These are phyloP conservation scores for Cladosporium sp. DNA, from an alignment of 2,329 filamentous ascomycete species.

Conservation along the genomic window DNA sequence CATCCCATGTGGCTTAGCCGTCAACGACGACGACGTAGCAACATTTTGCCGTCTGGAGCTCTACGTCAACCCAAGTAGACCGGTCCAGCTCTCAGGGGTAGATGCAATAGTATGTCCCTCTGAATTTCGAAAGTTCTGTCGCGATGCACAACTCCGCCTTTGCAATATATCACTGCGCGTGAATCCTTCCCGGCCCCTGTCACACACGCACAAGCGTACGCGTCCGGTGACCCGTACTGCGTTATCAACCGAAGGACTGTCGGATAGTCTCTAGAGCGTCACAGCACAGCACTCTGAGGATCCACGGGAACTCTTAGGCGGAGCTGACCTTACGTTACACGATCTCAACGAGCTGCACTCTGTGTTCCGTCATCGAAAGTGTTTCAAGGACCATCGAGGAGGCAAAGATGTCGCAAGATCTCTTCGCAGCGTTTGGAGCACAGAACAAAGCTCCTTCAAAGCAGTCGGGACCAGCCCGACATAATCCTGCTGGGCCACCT, in stretches of 20 bases:
- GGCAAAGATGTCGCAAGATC: conserved; percentile 46
- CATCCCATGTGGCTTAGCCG: too few species aligned
- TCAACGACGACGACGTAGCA: too few species aligned
- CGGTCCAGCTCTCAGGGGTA: neutral
- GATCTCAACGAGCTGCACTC: neutral
- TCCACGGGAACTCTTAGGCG: too few species aligned
- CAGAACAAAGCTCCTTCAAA: neutral
- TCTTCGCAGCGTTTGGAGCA: conserved; percentile 46
- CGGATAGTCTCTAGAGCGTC: too few species aligned
- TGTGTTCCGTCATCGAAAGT: neutral
- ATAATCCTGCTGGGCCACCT: conserved; percentile 5
- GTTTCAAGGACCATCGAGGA: too few species aligned
- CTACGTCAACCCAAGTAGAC: too few species aligned
- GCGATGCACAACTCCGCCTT: neutral
- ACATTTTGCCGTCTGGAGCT: too few species aligned
- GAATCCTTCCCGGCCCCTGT: neutral
- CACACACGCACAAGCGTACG: conserved; percentile 4
- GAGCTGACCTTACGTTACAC: too few species aligned
- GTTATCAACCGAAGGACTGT: too few species aligned
- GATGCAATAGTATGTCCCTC: neutral
- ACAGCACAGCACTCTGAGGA: too few species aligned
- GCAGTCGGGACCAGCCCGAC: neutral
- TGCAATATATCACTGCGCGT: too few species aligned
- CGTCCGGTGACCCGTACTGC: neutral
- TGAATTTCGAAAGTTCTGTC: neutral